Evolutionary conservation across 257 asterid species (phyloP), one percentile per base, ranked within the genome.

Genomic region (Solanum sparsipilum): DNA sequence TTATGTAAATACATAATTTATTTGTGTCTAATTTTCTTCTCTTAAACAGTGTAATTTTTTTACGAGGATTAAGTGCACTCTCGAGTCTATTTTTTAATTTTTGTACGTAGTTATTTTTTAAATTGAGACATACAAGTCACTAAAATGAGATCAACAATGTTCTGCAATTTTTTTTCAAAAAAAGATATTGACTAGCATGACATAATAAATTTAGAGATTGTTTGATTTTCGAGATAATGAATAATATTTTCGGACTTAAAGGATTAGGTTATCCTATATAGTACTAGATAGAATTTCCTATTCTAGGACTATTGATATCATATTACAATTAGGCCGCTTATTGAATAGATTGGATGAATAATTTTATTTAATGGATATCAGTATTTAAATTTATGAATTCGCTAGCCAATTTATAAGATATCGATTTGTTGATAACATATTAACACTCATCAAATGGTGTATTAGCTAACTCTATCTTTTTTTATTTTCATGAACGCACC

Each of bases 401-500:
- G 4, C 23, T 52, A 52, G 23, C 20, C 0, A 16, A 52, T 16
- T 0, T 52, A 52, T 52, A 52, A 52, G 23, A 16, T 52, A 52
- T 52, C 4, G n/a, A 52, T 52, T 52, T 0, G 9, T 52, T 6
- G n/a, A 18, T 52, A 52, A 52, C 3, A 20, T 0, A 52, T 52
- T 46, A 52, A 52, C 63, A 52, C n/a, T 52, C 23, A 52, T 52
- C 9, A 52, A 15, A 48, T 0, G 7, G 0, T 52, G 1, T 52
- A 52, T 52, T 1, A 0, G 4, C 23, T 6, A 52, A 52, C 0
- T 52, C 4, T 16, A 16, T 16, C 1, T 0, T 5, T 1, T 5
- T 0, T 46, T 48, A 7, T 38, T 5, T 52, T 16, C 21, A 52
- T 16, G 9, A 52, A 16, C 1, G 1, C 3, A 52, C 21, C 9